Evolutionary conservation across 495 filamentous ascomycete genomes (phyloP), one percentile per base, ranked within the genome.

Genomic region (Daldinia bambusicola): DNA sequence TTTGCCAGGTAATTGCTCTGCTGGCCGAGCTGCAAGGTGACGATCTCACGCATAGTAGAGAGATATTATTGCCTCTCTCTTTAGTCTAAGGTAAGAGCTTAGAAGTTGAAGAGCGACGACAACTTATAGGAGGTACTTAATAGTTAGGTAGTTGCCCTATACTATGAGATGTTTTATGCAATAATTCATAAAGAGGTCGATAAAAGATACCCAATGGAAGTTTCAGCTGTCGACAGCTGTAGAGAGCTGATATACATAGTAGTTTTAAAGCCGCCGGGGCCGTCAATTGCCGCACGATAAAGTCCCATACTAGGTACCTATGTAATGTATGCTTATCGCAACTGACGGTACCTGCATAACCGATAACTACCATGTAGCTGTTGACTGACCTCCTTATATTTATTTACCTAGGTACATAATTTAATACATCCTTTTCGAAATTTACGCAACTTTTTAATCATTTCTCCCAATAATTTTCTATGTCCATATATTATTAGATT

Each of bases 1-100:
- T 93, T 97, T n/a, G 91, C 94, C 31, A 98, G 78, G 74, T 98
- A 97, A 81, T 99, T 99, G 74, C 90, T 92, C 76, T 90, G 89
- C 73, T 97, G 92, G 41, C 95, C 95, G 59, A 98, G 87, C 82
- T 99, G 95, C 48, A 98, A 81, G 1, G 95, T 97, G 63, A 99
- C 85, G 66, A 98, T 94, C 77, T 99, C 95, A 82, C 96, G 94
- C 95, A 99, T 99, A 8, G 63, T 76, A 8, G 51, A 55, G n/a
- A 60, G 10, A 34, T 14, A 41, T n/a, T 48, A 20, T 48, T 22
- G 9, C 9, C 6, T 36, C 5, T 36, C 34, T 36, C 34, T 7
- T 6, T 36, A 7, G 9, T 36, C 26, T 26, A 26, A 45, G 41
- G 16, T 7, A 18, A 45, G 41, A 20, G 14, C 1, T 10, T 43